Base-by-base conservation (phyloP, 2,329 filamentous ascomycete species). In the Lecanicillium sp. region DNA sequence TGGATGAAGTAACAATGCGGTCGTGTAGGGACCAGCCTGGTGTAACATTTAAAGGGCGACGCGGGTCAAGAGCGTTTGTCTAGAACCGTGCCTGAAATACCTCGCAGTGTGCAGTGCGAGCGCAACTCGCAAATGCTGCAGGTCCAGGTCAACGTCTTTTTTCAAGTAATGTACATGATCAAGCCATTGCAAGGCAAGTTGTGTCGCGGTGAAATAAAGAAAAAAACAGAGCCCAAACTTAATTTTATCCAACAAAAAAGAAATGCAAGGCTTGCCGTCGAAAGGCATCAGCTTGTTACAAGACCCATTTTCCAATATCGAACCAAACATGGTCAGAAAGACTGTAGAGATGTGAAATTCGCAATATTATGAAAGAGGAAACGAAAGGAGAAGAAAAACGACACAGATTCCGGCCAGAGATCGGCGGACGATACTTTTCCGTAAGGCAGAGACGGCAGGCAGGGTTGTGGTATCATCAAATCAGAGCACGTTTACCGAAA, bases 81-180 rank as follows among this genome's bases (percentile, higher is more conserved):
- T 41, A 41, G 29, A 35, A 29, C 33, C 37, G 34, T 33, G 18
- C 25, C 34, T 11, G 7, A 11, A 35, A 25, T 18, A 25, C 40
- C 40, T 15, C 22, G 35, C 22, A 41, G 49, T 33, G 48, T 52
- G 45, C 53, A 48, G 49, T 51, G 55, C 50, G 48, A 54, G 48
- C 47, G 52, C 57, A 56, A 57, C 50, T 54, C 44, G 46, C 53
- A 51, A 55, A 48, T 53, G 54, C 68, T 66, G 62, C 65, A 61
- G 63, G 51, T 60, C 28, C 30, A 37, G 30, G 61, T 56, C 54
- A 54, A 64, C 60, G 58, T 64, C 64, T 65, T 59, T 53, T 67
- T 61, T 58, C 40, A 25, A 41, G 62, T 74, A 74, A 72, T 74
- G 67, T 74, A 74, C 71, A 74, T 62, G 62, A 66, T 60, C 63